Base-by-base conservation (phyloP, 768 basidiomycete genomes). In the Dendrothele bispora region DNA sequence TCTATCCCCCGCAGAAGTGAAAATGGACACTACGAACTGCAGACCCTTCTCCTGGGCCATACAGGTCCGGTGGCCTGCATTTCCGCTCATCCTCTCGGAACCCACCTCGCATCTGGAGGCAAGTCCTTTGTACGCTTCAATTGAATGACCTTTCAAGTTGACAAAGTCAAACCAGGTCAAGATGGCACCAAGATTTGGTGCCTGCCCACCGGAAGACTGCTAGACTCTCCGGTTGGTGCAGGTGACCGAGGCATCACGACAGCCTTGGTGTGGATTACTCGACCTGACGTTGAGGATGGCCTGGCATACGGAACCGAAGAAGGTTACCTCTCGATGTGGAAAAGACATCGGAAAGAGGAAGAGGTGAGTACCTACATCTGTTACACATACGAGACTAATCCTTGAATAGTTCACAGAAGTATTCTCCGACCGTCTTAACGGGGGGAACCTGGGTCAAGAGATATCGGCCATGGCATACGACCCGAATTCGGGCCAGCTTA, bases 201-300 rank as follows among this genome's bases (percentile, higher is more conserved):
- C 21, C 21, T 45, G 17, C 15, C 11, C 7, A 45, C 32, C n/a
- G 22, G 22, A 24, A 14, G 3, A 3, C 22, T 8, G 2, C 7
- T 45, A 20, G 4, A 5, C 5, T 5, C 34, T 10, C 43, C 43
- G 7, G 18, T 36, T 5, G 11, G 43, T 24, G 34, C 34, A 3
- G 20, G 18, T 26, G 43, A 45, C 5, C 24, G 46, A 7, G 46
- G 46, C 17, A 30, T 30, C 5, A 47, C 46, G 7, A 47, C 36
- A 4, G 46, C 46, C 12, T 28, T 47, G 15, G 35, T 47, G n/a
- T 47, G 46, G 46, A 18, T 47, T 14, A 38, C 36, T 28, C 24
- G 15, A 21, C 26, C 35, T 14, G 21, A 38, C 27, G 15, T 3
- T 15, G 46, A 47, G 3, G 46, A 47, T 3, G 36, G 46, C 3